phyloP scores from a whole-genome alignment of 1,284 basidiomycete genomes.

The Omphalotus olearius region DNA sequence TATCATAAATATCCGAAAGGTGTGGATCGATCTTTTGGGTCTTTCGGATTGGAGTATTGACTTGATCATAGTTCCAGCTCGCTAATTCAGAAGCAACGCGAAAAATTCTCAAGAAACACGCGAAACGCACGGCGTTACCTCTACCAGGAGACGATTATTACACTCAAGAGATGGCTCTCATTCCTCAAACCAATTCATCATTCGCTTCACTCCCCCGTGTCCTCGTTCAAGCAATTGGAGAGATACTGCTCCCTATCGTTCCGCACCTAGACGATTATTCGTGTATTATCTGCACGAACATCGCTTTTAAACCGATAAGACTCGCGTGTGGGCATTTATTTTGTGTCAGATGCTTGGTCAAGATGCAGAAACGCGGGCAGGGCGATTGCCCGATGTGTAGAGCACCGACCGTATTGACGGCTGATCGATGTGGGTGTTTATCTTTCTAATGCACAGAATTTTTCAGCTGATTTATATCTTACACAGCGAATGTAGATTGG shows the following conservation, averaged over 20 bases:
- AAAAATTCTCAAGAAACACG: slow-evolving; percentile 93
- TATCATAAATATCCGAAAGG: slow-evolving; percentile 85
- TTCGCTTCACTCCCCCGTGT: slow-evolving; percentile 64
- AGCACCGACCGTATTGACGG: slow-evolving; percentile 68
- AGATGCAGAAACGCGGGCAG: slow-evolving; percentile 86
- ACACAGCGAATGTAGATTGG: slow-evolving; percentile 74
- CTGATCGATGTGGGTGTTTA: slow-evolving; percentile 62
- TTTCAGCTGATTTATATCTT: background rate
- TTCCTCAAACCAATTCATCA: slow-evolving; percentile 9
- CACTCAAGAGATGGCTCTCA: background rate
- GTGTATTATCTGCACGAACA: slow-evolving; percentile 75
- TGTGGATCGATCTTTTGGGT: slow-evolving; percentile 23
- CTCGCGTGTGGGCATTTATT: slow-evolving; percentile 88
- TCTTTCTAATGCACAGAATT: slow-evolving; percentile 18
- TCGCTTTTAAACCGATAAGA: slow-evolving; percentile 88
- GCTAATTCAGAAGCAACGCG: slow-evolving; percentile 88
- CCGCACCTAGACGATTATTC: slow-evolving; percentile 79
- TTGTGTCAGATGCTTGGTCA: slow-evolving; percentile 88
- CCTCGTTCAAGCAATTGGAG: slow-evolving; percentile 82
- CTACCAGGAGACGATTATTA: slow-evolving; percentile 26
- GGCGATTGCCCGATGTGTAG: slow-evolving; percentile 87
- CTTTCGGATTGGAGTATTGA: no score
- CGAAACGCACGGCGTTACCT: slow-evolving; percentile 78
- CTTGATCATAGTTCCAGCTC: slow-evolving; percentile 57
- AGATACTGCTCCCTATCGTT: slow-evolving; percentile 80